A percentile compares a stretch with the other conserved stretches of the same genome.
These are phyloP conservation scores for Skeletonema tropicum DNA, from an alignment of 108 stramenopile genomes.

Conservation along the genomic window DNA sequence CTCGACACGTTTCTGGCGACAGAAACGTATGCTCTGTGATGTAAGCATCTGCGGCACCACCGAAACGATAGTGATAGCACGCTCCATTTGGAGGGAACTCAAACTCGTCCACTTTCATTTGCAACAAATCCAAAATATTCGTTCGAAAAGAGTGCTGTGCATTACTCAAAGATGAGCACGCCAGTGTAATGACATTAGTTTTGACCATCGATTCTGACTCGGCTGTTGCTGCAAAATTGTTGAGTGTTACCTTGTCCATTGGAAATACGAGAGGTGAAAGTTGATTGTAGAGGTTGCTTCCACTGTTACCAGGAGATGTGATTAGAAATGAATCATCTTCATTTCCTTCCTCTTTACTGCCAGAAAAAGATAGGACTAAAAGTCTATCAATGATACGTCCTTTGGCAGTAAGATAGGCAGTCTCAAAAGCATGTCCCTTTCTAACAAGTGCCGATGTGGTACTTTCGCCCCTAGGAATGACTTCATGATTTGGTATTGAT, in stretches of 20 bases:
- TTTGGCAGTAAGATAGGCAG: constrained; percentile 71
- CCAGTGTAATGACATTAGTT: constrained; percentile 55
- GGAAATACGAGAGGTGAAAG: constrained; percentile 83
- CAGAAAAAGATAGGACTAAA: constrained; percentile 38
- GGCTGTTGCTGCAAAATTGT: constrained; percentile 19
- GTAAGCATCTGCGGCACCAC: constrained; percentile 19
- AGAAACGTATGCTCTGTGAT: constrained; percentile 44
- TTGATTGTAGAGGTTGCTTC: constrained; percentile 49
- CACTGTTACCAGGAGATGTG: constrained; percentile 83
- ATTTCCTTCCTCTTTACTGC: constrained; percentile 10
- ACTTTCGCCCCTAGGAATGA: not conserved
- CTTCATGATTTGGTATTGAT: constrained; percentile 33
- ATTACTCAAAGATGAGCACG: constrained; percentile 57
- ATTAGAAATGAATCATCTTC: constrained; percentile 57
- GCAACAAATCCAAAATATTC: constrained; percentile 25
- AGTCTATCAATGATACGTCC: constrained; percentile 77
- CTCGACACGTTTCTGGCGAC: constrained; percentile 51
- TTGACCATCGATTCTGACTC: not conserved
- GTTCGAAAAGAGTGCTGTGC: constrained; percentile 51
- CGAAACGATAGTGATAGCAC: constrained; percentile 43
- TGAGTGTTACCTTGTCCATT: constrained; percentile 69
- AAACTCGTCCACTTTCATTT: constrained; percentile 11
- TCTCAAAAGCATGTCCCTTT: constrained; percentile 43
- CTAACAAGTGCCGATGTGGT: constrained; percentile 20
- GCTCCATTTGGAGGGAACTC: constrained; percentile 28